A percentile compares a stretch with the other conserved stretches of the same genome.
phyloP scores from a whole-genome alignment of 139 green algal genomes.

The Picochlorum sp. region DNA sequence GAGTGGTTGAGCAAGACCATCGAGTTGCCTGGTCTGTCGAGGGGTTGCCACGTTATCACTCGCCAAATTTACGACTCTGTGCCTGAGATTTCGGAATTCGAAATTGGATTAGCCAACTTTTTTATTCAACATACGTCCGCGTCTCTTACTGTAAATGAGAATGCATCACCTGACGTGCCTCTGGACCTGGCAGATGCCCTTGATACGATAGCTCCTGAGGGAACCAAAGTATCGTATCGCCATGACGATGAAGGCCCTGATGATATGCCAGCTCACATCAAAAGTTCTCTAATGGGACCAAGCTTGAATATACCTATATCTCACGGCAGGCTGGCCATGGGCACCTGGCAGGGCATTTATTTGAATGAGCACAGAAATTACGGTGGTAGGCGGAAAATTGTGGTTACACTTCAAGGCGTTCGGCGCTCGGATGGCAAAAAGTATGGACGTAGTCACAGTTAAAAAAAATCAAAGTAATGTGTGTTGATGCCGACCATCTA shows the following conservation, averaged over 20 bases:
- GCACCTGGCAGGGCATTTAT: slow-evolving; percentile 59
- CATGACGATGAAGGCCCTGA: slow-evolving; percentile 62
- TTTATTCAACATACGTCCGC: slow-evolving; percentile 66
- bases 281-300: slow-evolving; percentile 59
- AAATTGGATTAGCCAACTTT: slow-evolving; percentile 58
- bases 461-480: neutral
- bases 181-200: slow-evolving; percentile 63
- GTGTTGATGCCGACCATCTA: neutral
- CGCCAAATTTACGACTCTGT: slow-evolving; percentile 30
- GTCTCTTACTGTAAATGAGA: slow-evolving; percentile 66
- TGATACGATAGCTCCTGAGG: slow-evolving; percentile 59
- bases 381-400: slow-evolving; percentile 42
- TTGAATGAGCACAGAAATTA: slow-evolving; percentile 61
- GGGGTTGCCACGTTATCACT: slow-evolving; percentile 66
- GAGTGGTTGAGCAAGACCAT: slow-evolving; percentile 30
- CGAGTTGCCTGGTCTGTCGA: slow-evolving; percentile 22
- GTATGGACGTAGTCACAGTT: slow-evolving; percentile 24
- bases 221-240: slow-evolving; percentile 38
- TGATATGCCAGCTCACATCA: slow-evolving; percentile 74
- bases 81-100: slow-evolving; percentile 41
- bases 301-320: slow-evolving; percentile 42
- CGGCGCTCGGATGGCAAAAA: slow-evolving; percentile 41
- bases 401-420: slow-evolving; percentile 67
- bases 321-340: slow-evolving; percentile 46
- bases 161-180: slow-evolving; percentile 35